Evolutionary conservation across 2,329 filamentous ascomycete species (phyloP), one percentile per base, ranked within the genome.

Genomic region (Endoconidiophora polonica): DNA sequence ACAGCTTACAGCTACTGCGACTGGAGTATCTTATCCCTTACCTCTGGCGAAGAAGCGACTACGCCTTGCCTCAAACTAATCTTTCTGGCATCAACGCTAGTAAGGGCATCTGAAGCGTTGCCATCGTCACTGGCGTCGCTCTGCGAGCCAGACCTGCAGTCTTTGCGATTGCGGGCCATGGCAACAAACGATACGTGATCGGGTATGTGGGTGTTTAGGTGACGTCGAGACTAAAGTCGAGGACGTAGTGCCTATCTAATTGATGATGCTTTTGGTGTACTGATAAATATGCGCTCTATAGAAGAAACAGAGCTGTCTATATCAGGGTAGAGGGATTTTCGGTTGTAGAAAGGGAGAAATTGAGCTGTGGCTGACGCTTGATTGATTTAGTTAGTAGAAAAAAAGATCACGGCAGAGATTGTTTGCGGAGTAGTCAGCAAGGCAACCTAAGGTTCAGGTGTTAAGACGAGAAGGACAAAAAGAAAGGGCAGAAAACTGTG

Each of bases 111-210:
- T 41, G 60, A 59, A 23, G 63, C 59, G 10, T 63, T 64, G 18
- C 64, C 64, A 54, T 66, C 65, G 58, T 83, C 80, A 61, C 78
- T 83, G 59, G 71, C 71, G 56, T 84, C 81, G 57, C 81, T 83
- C 65, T 43, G 46, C 14, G 85, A 78, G 70, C 80, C 84, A 52
- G 75, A 73, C 58, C 81, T 78, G 57, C 78, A 72, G 46, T 76
- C 72, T 10, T 82, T 71, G 54, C 61, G 57, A 52, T 60, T 60
- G 52, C 58, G 60, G 54, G 56, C 57, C 51, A 53, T 53, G 22
- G 10, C 45, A 44, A 33, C 12, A 12, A 12, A 12, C 9, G 14
- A 7, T 23, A 23, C 5, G 5, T 18, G 7, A 4, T 2, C n/a
- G 36, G 12, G n/a, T 29, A 24, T 24, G 44, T 23, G 18, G 4